These are phyloP conservation scores for Biscutella laevigata DNA, from an alignment of 441 rosid species.

Conservation along the genomic window DNA sequence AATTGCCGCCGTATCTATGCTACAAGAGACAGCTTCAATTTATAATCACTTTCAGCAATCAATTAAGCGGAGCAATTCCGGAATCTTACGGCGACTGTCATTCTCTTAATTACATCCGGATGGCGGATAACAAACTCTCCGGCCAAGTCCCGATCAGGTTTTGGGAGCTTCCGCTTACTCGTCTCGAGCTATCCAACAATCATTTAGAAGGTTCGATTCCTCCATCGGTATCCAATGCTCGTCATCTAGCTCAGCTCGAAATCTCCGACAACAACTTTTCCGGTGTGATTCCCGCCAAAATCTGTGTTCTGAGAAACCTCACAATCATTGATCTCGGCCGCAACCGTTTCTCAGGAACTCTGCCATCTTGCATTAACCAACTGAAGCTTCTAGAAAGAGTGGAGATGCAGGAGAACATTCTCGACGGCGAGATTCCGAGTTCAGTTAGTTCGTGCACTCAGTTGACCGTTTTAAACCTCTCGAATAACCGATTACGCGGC, in stretches of 20 bases:
- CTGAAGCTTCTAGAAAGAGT: constrained; percentile 42
- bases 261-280: constrained; percentile 45
- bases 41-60: constrained; percentile 37
- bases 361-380: constrained; percentile 41
- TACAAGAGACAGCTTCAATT: constrained; percentile 28
- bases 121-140: constrained; percentile 37
- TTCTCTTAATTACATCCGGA: constrained; percentile 38
- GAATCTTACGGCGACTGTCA: constrained; percentile 43
- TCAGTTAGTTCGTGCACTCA: constrained; percentile 34
- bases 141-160: constrained; percentile 43
- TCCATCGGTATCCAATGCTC: constrained; percentile 30
- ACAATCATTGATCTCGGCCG: constrained; percentile 29
- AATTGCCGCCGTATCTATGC: constrained; percentile 51
- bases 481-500: constrained; percentile 44
- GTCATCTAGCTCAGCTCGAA: constrained; percentile 21
- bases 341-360: constrained; percentile 34
- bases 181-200: constrained; percentile 40
- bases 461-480: constrained; percentile 41
- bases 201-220: constrained; percentile 42
- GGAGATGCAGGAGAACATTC: constrained; percentile 38
- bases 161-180: constrained; percentile 43
- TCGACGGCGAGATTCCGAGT: constrained; percentile 50
- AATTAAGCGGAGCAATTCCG: constrained; percentile 41
- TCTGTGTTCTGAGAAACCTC: constrained; percentile 33
- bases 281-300: constrained; percentile 37